Evolutionary conservation across 2,329 filamentous ascomycete genomes (phyloP), one percentile per base, ranked within the genome.

Genomic region (Exophiala alcalophila): DNA sequence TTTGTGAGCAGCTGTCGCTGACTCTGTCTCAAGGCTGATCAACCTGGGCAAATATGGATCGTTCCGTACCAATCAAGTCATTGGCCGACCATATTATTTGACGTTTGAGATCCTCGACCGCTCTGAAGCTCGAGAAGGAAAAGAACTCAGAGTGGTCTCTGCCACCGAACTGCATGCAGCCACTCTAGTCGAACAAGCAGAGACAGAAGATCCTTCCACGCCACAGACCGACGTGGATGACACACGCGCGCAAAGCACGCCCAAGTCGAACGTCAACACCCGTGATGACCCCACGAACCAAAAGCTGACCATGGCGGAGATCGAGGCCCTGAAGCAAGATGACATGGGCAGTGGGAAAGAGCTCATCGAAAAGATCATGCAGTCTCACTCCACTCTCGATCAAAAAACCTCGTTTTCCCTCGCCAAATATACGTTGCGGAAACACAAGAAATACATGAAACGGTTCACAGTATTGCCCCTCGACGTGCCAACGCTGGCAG

Each of bases 321-420:
- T 87, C 38, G 83, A 86, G 59, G 76, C 77, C 53, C 65, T 86
- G 52, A 87, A 87, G 63, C 77, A 75, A 57, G 74, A 88, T 43
- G 85, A 83, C 8, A 80, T 82, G 3, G 83, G 83, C 4, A 86
- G 87, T 0, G 91, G 90, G 9, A 85, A 86, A 62, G 90, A 94
- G 37, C 77, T 98, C 33, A 92, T 98, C 52, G 83, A 86, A n/a
- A 94, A 90, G 66, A 80, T 98, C 18, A 78, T 98, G 65, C 76
- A 89, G 20, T 92, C 89, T 29, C 92, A 98, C 65, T 83, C 86
- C 12, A 86, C 84, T 1, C 76, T 98, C 29, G 89, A 94, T 55
- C 85, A 97, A 68, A 98, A 98, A 73, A 97, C 92, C 0, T 76
- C 81, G 0, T 98, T 94, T 60, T 94, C 89, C 2, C 72, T 96